Base-by-base conservation (phyloP, 768 basidiomycete genomes). In the Xanthoconium stramineum region DNA sequence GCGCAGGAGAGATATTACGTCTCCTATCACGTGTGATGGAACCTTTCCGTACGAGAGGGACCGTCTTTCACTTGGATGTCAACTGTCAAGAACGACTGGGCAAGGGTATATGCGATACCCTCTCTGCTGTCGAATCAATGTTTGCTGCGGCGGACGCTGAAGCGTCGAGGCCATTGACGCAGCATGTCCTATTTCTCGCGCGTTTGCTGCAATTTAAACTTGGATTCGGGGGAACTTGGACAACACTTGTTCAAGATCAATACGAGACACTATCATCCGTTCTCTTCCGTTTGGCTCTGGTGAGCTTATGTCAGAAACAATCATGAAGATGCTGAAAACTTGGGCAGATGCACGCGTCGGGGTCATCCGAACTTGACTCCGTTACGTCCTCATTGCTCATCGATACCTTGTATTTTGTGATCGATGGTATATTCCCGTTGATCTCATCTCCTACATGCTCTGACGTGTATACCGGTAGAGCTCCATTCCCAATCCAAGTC, bases 141-240 rank as follows among this genome's bases (percentile, higher is more conserved):
- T 69, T 80, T 40, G 60, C 67, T 3, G 30, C 61, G 15, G 52
- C 65, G 5, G 52, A 49, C 24, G 57, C 70, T 35, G 66, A 63
- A 14, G 51, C 62, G 6, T 63, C 49, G 54, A 65, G 19, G 65
- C 67, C 59, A 11, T 54, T 74, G 17, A 75, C 78, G 1, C 74
- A 80, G 43, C 72, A 74, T 13, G 70, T 82, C 30, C 74, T 87
- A 20, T 77, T 90, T 35, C 69, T 90, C 30, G 79, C 82, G 3
- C 83, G 89, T 3, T 71, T 91, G 15, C 61, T 91, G 24, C 89
- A 92, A 62, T 91, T 91, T 57, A 78, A 83, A 65, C 74, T 91
- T 9, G 83, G 86, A 24, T 86, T 90, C 63, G 78, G 77, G 17
- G 78, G 76, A 10, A 65, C 69, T 6, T 89, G 87, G 85, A 82